Evolutionary conservation across 140 eudicot species (phyloP).

Genomic region (Senecio squalidus): DNA sequence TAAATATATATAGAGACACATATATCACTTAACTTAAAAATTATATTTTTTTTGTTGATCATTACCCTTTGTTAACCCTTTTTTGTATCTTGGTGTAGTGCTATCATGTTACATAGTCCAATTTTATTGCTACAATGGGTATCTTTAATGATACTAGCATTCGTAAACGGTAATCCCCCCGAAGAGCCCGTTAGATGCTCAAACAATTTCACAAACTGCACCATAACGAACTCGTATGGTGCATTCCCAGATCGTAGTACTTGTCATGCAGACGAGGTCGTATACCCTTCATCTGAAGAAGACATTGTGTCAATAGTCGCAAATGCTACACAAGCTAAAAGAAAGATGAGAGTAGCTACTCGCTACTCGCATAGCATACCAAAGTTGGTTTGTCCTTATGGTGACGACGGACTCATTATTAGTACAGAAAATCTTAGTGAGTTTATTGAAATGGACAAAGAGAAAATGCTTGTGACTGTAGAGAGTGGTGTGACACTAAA

Average conservation of each 20-base stretch:
- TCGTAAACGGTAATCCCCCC: conserved; percentile 36
- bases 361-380: conserved; percentile 48
- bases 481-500: conserved; percentile 58
- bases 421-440: conserved; percentile 56
- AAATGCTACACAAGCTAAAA: conserved; percentile 29
- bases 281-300: conserved; percentile 56
- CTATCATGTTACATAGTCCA: conserved; percentile 15
- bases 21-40: no score
- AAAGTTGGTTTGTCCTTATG: conserved; percentile 61
- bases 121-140: conserved; percentile 8
- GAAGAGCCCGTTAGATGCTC: conserved; percentile 53
- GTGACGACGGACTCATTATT: conserved; percentile 53
- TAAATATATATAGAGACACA: no score
- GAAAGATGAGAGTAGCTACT: conserved; percentile 61
- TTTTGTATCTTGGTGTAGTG: background rate
- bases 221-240: conserved; percentile 62
- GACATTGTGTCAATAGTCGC: conserved; percentile 33
- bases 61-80: background rate
- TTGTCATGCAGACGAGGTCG: conserved; percentile 49
- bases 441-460: conserved; percentile 22
- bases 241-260: conserved; percentile 61
- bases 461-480: conserved; percentile 32
- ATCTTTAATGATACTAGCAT: conserved; percentile 2
- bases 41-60: no score
- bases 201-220: conserved; percentile 38